Base-by-base conservation (phyloP, 148 eudicot species). In the Beta vulgaris region DNA sequence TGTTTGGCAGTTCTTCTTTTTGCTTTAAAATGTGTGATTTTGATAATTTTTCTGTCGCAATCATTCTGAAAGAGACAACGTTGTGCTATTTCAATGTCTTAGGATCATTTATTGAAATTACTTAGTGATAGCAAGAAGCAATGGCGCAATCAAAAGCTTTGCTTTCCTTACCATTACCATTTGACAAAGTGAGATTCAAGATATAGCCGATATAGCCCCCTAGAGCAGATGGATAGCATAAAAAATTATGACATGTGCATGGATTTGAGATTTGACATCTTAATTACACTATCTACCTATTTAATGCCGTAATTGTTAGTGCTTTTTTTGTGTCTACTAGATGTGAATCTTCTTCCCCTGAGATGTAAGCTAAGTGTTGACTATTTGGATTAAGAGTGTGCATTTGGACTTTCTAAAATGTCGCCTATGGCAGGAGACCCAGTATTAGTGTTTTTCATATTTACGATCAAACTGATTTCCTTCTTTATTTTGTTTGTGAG, bases 401-500 rank as follows among this genome's bases (percentile, higher is more conserved):
- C 42, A 21, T 36, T 37, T 32, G 32, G 18, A 12, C 36, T 31
- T 28, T 37, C 36, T 14, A 60, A n/a, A 42, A 37, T 63, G 49
- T 46, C 19, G 10, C 15, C 71, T 64, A 36, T 36, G 25, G 68
- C 15, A 10, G 29, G 43, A 34, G 1, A 23, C 29, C 8, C 46
- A 39, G 25, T 62, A 5, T 34, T 62, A 1, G 36, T 21, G 31
- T 61, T 61, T 13, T 16, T 57, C 62, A 5, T 6, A 3, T 35
- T 49, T 29, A 66, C 32, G 42, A 9, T 26, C 39, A 36, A 54
- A 55, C 75, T 78, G 51, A 66, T 37, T 42, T 2, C 37, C 57
- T 35, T 32, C 44, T 34, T 65, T 28, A 4, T 77, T 71, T 31
- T 35, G 35, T 68, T 49, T 81, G 69, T 32, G 76, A 86, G 82